Conservation (phyloP, 2,329 filamentous ascomycete species). For the Alternaria tenuissima region DNA sequence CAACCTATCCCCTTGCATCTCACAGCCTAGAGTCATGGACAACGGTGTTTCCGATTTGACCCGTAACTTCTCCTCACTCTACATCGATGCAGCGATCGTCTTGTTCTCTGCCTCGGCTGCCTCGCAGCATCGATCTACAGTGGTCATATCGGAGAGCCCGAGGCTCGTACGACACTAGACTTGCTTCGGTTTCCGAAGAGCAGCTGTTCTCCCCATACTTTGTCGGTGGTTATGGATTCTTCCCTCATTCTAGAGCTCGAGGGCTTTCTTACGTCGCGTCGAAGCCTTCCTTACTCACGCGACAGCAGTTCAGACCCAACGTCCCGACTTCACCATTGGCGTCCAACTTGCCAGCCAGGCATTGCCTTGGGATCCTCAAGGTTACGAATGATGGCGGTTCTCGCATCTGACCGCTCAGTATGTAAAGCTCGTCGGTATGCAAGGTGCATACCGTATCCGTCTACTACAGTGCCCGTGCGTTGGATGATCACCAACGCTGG, state of each 20-base stretch:
- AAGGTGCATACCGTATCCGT: no score
- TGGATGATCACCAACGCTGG: no score
- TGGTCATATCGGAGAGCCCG: not conserved
- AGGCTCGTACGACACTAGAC: constrained; percentile 4
- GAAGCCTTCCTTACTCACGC: not conserved
- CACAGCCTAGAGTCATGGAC: not conserved
- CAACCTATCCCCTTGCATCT: not conserved
- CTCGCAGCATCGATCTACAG: not conserved
- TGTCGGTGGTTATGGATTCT: not conserved
- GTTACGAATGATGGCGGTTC: no score
- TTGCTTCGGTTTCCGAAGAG: not conserved
- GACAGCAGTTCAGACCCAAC: not conserved
- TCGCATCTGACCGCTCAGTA: no score
- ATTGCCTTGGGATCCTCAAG: not conserved
- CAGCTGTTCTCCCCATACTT: not conserved
- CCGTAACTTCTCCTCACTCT: not conserved
- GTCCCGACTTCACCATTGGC: no score
- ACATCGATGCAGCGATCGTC: not conserved
- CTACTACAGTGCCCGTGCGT: no score
- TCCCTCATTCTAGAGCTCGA: not conserved
- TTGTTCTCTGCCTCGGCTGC: not conserved
- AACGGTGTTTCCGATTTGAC: not conserved
- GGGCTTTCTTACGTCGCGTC: not conserved
- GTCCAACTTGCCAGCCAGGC: not conserved
- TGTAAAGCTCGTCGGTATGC: no score